Percentiles rank a stretch among this genome's conserved stretches.
Conservation (phyloP, 2,329 filamentous ascomycete genomes). For the Scytalidium sp. region DNA sequence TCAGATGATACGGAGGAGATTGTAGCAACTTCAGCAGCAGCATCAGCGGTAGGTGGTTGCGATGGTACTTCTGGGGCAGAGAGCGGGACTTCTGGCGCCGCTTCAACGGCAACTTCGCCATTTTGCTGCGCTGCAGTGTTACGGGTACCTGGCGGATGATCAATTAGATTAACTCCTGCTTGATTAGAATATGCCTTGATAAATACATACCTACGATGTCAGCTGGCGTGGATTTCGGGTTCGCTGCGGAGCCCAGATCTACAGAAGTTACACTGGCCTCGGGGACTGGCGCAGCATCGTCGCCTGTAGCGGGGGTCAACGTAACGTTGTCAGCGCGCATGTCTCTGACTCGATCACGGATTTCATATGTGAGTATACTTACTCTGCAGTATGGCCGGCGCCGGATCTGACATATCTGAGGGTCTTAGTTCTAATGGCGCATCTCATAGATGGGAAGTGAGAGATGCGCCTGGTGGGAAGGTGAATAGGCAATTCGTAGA, state of each 20-base stretch:
- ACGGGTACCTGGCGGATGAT: neutral
- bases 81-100: neutral
- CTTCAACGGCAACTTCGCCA: neutral
- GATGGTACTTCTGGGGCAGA: too few relatives aligned
- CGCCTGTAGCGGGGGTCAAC: neutral
- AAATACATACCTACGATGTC: neutral
- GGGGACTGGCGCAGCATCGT: neutral
- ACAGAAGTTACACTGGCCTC: neutral
- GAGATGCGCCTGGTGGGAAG: too few relatives aligned
- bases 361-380: too few relatives aligned
- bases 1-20: neutral
- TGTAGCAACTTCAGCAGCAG: slow-evolving; percentile 16
- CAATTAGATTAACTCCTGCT: too few relatives aligned
- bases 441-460: too few relatives aligned
- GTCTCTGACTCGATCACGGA: too few relatives aligned
- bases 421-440: too few relatives aligned
- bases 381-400: too few relatives aligned
- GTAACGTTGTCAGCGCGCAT: neutral
- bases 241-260: neutral
- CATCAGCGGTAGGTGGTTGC: neutral
- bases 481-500: too few relatives aligned
- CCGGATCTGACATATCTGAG: too few relatives aligned
- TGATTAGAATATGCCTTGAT: too few relatives aligned
- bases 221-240: neutral
- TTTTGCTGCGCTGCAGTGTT: neutral